A percentile compares a stretch with the other conserved stretches of the same genome.
Evolutionary conservation across 2,329 filamentous ascomycete genomes (phyloP).

Genomic region (Rutstroemia sp.): DNA sequence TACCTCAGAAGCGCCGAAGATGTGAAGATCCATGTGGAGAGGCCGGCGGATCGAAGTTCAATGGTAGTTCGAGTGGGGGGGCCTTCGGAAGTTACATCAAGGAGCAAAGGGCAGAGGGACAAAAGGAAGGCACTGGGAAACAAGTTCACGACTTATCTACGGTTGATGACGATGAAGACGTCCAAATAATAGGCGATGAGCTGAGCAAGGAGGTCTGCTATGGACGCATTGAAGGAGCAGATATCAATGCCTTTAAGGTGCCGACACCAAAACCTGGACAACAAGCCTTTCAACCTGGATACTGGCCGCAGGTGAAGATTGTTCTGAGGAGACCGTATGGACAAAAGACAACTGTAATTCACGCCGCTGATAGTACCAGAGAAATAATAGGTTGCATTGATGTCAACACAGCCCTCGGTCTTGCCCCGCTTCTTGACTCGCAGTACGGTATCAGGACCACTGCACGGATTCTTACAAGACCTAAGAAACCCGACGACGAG

Average conservation of each 20-base stretch:
- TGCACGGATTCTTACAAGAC: constrained; percentile 61
- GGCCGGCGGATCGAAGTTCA: constrained; percentile 36
- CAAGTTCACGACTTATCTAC: constrained; percentile 38
- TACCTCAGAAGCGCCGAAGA: constrained; percentile 61
- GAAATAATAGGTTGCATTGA: constrained; percentile 73
- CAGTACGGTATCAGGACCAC: constrained; percentile 55
- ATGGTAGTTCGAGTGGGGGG: constrained; percentile 44
- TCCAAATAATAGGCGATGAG: constrained; percentile 50
- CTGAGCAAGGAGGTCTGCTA: constrained; percentile 71
- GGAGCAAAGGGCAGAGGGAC: constrained; percentile 45
- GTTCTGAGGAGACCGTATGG: constrained; percentile 53
- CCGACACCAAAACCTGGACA: constrained; percentile 61
- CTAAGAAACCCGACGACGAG: constrained; percentile 52
- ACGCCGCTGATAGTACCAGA: constrained; percentile 65
- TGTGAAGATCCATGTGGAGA: constrained; percentile 37
- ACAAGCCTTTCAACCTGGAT: constrained; percentile 45
- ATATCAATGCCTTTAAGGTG: constrained; percentile 58
- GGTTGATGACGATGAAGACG: constrained; percentile 50
- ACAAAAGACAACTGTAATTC: constrained; percentile 52
- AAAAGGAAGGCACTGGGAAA: constrained; percentile 25
- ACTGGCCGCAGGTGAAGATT: constrained; percentile 71
- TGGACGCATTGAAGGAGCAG: constrained; percentile 63
- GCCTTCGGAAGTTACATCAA: constrained; percentile 61
- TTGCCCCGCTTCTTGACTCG: constrained; percentile 68
- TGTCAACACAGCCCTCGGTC: constrained; percentile 52